These are phyloP conservation scores for Leccinellum albellum DNA, from an alignment of 768 basidiomycete genomes.

Conservation along the genomic window DNA sequence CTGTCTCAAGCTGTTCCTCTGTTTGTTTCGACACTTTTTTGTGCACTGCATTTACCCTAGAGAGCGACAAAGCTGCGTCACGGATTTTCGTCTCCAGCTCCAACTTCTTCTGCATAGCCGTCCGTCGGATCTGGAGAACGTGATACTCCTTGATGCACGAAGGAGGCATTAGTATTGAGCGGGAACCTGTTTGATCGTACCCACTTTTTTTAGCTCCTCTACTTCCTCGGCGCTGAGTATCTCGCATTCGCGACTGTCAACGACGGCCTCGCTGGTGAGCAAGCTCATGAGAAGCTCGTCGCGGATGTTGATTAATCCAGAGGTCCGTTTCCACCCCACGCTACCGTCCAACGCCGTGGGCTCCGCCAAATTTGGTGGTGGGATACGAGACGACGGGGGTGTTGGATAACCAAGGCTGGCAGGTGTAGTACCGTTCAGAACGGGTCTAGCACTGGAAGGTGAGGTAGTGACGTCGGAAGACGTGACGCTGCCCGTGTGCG, in stretches of 20 bases:
- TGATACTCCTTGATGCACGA: conserved; percentile 62
- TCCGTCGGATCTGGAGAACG: conserved; percentile 60
- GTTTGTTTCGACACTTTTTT: conserved; percentile 62
- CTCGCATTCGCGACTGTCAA: conserved; percentile 83
- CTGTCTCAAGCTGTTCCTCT: conserved; percentile 64
- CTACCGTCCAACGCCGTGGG: conserved; percentile 36
- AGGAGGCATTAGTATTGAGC: background rate
- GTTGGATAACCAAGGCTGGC: conserved; percentile 31
- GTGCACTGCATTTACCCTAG: conserved; percentile 57
- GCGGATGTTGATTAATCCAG: conserved; percentile 50
- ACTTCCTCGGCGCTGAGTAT: conserved; percentile 73
- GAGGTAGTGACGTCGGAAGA: conserved; percentile 18
- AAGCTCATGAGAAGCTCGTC: conserved; percentile 89
- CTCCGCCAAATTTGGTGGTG: conserved; percentile 30
- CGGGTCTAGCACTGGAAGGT: conserved; percentile 17
- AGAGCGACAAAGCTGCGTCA: conserved; percentile 75
- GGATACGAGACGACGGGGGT: conserved; percentile 37
- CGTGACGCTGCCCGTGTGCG: conserved; percentile 23
- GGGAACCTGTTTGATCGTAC: conserved; percentile 23
- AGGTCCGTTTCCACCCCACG: conserved; percentile 40
- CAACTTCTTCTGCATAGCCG: conserved; percentile 69
- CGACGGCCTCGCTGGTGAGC: conserved; percentile 87
- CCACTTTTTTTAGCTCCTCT: conserved; percentile 66
- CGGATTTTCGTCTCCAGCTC: conserved; percentile 83
- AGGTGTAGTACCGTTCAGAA: conserved; percentile 8